phyloP scores from a whole-genome alignment of 140 eudicot species.

The Oenanthe javanica region DNA sequence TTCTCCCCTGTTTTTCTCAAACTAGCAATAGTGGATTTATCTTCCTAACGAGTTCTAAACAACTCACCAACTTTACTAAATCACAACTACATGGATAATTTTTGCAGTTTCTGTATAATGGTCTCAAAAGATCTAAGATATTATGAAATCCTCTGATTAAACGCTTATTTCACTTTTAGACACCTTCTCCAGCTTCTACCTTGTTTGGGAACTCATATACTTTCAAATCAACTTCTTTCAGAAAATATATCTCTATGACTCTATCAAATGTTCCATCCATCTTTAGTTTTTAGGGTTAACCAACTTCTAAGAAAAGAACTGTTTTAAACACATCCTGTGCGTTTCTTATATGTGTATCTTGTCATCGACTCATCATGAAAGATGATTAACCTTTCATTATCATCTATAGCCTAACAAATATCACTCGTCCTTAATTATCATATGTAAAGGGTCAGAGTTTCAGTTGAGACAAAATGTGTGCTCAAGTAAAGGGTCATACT shows the following conservation, averaged over 20 bases:
- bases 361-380: constrained; percentile 11
- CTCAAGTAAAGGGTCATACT: too few species aligned
- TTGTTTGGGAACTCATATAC: constrained; percentile 30
- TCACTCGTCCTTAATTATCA: too few species aligned
- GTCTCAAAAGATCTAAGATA: constrained; percentile 6
- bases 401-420: too few species aligned
- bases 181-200: constrained; percentile 33
- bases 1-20: not conserved
- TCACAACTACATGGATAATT: not conserved
- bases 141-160: too few species aligned
- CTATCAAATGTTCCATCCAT: constrained; percentile 14
- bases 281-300: constrained; percentile 12
- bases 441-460: too few species aligned
- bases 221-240: constrained; percentile 20
- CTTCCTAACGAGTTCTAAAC: too few species aligned
- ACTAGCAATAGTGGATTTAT: too few species aligned
- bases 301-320: too few species aligned
- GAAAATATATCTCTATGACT: constrained; percentile 21
- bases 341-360: not conserved
- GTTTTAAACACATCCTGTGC: not conserved
- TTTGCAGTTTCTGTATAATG: not conserved
- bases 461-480: too few species aligned
- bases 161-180: too few species aligned
- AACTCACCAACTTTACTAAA: not conserved
- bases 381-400: not conserved